A percentile compares a stretch with the other conserved stretches of the same genome.
Evolutionary conservation across 345 rosid genomes (phyloP).

Genomic region (Brassica carinata): DNA sequence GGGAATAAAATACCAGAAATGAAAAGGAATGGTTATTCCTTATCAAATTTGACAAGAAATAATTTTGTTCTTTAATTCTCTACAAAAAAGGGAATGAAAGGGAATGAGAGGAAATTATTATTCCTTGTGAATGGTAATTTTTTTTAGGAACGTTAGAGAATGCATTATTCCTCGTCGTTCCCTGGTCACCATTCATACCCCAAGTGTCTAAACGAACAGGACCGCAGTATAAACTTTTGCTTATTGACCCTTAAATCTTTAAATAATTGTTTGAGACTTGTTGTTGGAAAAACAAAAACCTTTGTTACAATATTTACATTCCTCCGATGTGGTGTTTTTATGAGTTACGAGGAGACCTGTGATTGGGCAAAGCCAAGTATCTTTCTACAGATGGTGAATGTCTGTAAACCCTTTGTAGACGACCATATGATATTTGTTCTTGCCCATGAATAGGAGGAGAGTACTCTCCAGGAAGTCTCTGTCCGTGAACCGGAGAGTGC

Average conservation of each 20-base stretch:
- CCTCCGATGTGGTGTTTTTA: slow-evolving; percentile 21
- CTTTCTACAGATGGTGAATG: slow-evolving; percentile 49
- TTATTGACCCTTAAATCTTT: background rate
- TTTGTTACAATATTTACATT: slow-evolving; percentile 11
- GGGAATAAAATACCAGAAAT: no score
- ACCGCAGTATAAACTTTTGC: background rate
- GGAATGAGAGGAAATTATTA: no score
- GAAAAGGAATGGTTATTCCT: no score
- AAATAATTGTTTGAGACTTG: background rate
- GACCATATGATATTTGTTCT: slow-evolving; percentile 31
- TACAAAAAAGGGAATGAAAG: no score
- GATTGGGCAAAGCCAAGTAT: slow-evolving; percentile 47
- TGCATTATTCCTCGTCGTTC: no score
- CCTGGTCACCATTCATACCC: no score
- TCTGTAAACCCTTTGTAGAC: slow-evolving; percentile 36
- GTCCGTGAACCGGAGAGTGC: slow-evolving; percentile 24
- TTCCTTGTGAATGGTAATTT: no score
- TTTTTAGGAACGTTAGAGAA: no score
- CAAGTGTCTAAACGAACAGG: no score
- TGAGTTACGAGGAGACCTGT: background rate
- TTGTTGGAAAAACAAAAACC: background rate
- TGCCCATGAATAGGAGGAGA: slow-evolving; percentile 23
- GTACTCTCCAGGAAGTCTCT: slow-evolving; percentile 15
- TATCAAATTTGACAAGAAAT: no score
- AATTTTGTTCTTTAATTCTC: no score